These are phyloP conservation scores for Backusella parvicylindrica DNA, from an alignment of 192 early-diverging fungal genomes.

Conservation along the genomic window DNA sequence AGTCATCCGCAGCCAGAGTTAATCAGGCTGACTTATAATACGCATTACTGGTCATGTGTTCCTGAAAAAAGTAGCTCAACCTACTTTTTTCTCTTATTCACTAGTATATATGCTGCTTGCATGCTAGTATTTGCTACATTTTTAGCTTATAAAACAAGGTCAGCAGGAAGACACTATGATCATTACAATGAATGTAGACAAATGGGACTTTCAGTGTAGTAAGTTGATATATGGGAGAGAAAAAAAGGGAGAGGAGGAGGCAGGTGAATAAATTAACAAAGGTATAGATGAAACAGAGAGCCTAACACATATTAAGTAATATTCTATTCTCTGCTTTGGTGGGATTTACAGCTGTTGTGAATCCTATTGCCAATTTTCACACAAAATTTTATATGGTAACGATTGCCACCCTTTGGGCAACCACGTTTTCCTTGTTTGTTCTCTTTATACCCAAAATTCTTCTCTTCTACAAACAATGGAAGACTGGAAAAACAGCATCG, in stretches of 20 bases:
- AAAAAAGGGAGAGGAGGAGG: background rate
- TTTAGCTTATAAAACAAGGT: conserved; percentile 46
- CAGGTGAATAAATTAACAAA: background rate
- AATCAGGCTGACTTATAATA: conserved; percentile 24
- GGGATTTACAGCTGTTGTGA: conserved; percentile 37
- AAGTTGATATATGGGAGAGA: conserved; percentile 20
- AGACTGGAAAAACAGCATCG: background rate
- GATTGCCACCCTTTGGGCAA: conserved; percentile 40
- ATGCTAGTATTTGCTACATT: conserved; percentile 41
- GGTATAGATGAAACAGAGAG: background rate
- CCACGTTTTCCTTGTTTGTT: conserved; percentile 42
- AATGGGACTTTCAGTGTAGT: conserved; percentile 49
- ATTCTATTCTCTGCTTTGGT: conserved; percentile 42
- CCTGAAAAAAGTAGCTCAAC: background rate
- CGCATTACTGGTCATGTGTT: conserved; percentile 40
- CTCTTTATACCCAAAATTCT: conserved; percentile 44
- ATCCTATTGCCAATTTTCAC: conserved; percentile 36
- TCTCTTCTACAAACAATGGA: conserved; percentile 33
- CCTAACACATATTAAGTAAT: conserved; percentile 28
- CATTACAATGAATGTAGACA: conserved; percentile 48
- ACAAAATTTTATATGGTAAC: conserved; percentile 40
- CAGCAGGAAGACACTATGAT: conserved; percentile 34
- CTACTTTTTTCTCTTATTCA: background rate
- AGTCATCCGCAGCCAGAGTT: conserved; percentile 23
- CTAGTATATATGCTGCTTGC: conserved; percentile 21